Conservation (phyloP, 2,329 filamentous ascomycete genomes). For the Fusarium kyushuense region DNA sequence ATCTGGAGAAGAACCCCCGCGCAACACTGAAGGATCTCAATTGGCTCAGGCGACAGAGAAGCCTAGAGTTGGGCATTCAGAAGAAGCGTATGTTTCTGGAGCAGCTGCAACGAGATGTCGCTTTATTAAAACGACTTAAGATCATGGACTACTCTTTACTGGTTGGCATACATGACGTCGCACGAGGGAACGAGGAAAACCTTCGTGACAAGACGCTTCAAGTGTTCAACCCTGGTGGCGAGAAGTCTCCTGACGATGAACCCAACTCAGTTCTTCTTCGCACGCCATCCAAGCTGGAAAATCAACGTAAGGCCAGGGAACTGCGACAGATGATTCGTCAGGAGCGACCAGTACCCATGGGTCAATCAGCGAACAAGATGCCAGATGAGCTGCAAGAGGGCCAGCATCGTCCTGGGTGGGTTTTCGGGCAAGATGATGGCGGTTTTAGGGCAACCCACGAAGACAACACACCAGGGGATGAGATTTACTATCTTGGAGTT, state of each 20-base stretch:
- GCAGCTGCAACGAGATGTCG: constrained; percentile 89
- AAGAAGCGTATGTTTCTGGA: constrained; percentile 91
- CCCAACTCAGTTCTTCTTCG: constrained; percentile 77
- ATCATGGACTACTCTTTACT: constrained; percentile 99
- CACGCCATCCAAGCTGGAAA: constrained; percentile 94
- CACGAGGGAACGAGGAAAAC: constrained; percentile 94
- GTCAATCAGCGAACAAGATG: constrained; percentile 85
- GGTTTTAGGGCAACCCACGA: constrained; percentile 94
- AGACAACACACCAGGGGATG: constrained; percentile 83
- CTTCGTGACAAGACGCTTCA: constrained; percentile 88
- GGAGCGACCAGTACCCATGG: constrained; percentile 94
- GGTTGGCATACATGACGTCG: constrained; percentile 91
- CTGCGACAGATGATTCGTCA: constrained; percentile 91
- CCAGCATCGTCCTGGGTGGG: constrained; percentile 75
- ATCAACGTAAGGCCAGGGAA: constrained; percentile 88
- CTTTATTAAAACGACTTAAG: constrained; percentile 84
- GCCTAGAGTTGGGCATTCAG: constrained; percentile 87
- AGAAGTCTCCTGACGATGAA: constrained; percentile 68
- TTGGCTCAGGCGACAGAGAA: constrained; percentile 87
- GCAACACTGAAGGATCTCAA: constrained; percentile 97
- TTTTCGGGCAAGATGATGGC: constrained; percentile 95
- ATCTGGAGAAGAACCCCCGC: constrained; percentile 87
- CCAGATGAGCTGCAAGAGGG: constrained; percentile 87
- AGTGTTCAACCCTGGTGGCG: constrained; percentile 91
- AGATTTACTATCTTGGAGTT: constrained; percentile 97